phyloP scores from a whole-genome alignment of 495 filamentous ascomycete genomes.

The Aspergillus affinis region DNA sequence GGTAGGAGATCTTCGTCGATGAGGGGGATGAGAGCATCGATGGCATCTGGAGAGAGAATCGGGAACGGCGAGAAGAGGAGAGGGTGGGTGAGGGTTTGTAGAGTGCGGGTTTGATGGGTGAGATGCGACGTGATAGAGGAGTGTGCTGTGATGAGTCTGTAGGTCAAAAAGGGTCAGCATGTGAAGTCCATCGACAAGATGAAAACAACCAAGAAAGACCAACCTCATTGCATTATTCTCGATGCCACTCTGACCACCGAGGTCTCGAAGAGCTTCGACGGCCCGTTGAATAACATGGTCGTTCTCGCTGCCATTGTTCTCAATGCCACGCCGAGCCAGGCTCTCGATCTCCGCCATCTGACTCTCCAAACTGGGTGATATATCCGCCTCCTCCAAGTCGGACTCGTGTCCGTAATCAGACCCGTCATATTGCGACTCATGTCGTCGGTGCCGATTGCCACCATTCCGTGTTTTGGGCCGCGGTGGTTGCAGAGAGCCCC shows the following conservation, averaged over 20 bases:
- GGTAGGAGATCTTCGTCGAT: slow-evolving; percentile 55
- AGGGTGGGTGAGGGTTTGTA: slow-evolving; percentile 77
- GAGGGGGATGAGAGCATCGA: slow-evolving; percentile 65
- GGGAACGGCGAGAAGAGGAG: slow-evolving; percentile 52
- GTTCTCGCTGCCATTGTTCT: slow-evolving; percentile 65
- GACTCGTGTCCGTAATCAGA: slow-evolving; percentile 65
- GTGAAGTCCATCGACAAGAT: slow-evolving; percentile 2
- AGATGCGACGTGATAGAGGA: slow-evolving; percentile 81
- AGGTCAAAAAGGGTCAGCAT: slow-evolving; percentile 19
- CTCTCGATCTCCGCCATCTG: slow-evolving; percentile 77
- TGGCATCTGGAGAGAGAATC: slow-evolving; percentile 62
- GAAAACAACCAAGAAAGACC: slow-evolving; percentile 21
- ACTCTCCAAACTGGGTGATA: slow-evolving; percentile 69
- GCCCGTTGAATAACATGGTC: slow-evolving; percentile 72
- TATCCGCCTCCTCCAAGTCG: slow-evolving; percentile 69
- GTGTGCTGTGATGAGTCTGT: slow-evolving; percentile 83
- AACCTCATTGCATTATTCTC: slow-evolving; percentile 80
- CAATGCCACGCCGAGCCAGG: slow-evolving; percentile 68
- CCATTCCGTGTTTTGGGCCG: slow-evolving; percentile 32
- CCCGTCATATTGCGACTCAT: slow-evolving; percentile 55
- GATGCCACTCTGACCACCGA: slow-evolving; percentile 77
- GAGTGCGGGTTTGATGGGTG: slow-evolving; percentile 75
- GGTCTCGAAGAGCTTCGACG: slow-evolving; percentile 69
- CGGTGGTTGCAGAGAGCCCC: slow-evolving; percentile 28
- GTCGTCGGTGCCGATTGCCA: slow-evolving; percentile 37